Percentiles rank a stretch among this genome's conserved stretches.
These are phyloP conservation scores for Fusarium vanettenii DNA, from an alignment of 2,329 filamentous ascomycete species.

Conservation along the genomic window DNA sequence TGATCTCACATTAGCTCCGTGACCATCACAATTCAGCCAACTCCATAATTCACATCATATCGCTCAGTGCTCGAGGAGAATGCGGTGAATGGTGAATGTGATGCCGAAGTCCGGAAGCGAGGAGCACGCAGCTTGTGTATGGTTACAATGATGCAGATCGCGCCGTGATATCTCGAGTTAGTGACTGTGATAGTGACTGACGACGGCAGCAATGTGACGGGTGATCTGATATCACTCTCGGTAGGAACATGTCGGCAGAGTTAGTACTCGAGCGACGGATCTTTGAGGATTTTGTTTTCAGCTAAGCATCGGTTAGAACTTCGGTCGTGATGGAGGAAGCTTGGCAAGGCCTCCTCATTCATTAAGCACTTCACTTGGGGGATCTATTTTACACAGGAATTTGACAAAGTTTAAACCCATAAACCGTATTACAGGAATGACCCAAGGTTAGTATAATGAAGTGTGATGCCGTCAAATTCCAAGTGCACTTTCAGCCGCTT, in stretches of 20 bases:
- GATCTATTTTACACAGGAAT: neutral
- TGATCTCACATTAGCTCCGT: constrained; percentile 14
- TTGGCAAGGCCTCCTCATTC: neutral
- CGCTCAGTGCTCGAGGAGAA: neutral
- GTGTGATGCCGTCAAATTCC: neutral
- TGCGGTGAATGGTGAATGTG: constrained; percentile 27
- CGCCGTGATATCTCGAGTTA: neutral
- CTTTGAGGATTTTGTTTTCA: neutral
- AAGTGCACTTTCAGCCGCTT: neutral
- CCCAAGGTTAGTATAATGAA: neutral
- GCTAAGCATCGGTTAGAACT: neutral
- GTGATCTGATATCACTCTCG: neutral
- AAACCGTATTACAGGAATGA: neutral
- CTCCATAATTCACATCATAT: neutral
- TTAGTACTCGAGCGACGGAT: neutral
- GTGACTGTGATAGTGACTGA: constrained; percentile 27
- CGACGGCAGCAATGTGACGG: neutral
- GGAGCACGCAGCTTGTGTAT: neutral
- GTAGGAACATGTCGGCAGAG: neutral
- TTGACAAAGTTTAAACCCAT: neutral
- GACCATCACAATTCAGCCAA: constrained; percentile 23
- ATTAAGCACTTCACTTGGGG: neutral
- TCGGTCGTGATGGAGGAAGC: neutral
- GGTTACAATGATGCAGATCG: neutral
- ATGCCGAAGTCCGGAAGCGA: neutral